A percentile compares a stretch with the other conserved stretches of the same genome.
Evolutionary conservation across 805 yeast genomes (phyloP).

Genomic region (Candida tallmaniae): DNA sequence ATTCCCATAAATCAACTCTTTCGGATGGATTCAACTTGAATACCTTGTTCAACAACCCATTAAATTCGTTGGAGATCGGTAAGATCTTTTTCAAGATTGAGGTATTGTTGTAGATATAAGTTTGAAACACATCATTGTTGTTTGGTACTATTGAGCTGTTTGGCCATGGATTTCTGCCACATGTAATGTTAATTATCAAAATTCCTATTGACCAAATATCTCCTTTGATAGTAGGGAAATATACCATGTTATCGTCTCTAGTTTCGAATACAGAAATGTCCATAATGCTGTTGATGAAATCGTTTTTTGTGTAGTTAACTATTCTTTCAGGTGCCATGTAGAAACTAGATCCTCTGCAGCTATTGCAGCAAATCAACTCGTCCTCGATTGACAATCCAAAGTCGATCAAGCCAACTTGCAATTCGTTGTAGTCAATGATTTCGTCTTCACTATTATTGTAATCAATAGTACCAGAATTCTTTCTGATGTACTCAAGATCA

Average conservation of each 20-base stretch:
- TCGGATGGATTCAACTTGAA: constrained; percentile 46
- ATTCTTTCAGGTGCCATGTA: constrained; percentile 91
- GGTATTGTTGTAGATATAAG: constrained; percentile 53
- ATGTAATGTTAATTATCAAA: constrained; percentile 71
- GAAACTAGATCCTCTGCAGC: constrained; percentile 82
- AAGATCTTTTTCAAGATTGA: constrained; percentile 58
- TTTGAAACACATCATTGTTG: constrained; percentile 52
- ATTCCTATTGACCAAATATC: constrained; percentile 85
- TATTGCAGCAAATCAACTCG: constrained; percentile 54
- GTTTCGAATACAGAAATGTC: constrained; percentile 24
- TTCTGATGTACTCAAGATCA: constrained; percentile 22
- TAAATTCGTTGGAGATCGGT: constrained; percentile 67
- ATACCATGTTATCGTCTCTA: constrained; percentile 8
- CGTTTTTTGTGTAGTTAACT: constrained; percentile 37
- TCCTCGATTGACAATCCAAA: constrained; percentile 81
- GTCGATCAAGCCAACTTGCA: constrained; percentile 66
- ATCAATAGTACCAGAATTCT: constrained; percentile 1
- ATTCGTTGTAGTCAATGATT: constrained; percentile 42
- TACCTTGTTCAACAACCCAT: constrained; percentile 43
- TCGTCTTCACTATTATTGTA: constrained; percentile 1
- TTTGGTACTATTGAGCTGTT: constrained; percentile 62
- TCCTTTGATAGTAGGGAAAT: constrained; percentile 67
- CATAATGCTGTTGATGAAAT: constrained; percentile 20
- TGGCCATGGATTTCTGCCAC: constrained; percentile 89
- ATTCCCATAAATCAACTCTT: constrained; percentile 37